A percentile compares a stretch with the other conserved stretches of the same genome.
Evolutionary conservation across 441 rosid genomes (phyloP).

Genomic region (Viola pubescens): DNA sequence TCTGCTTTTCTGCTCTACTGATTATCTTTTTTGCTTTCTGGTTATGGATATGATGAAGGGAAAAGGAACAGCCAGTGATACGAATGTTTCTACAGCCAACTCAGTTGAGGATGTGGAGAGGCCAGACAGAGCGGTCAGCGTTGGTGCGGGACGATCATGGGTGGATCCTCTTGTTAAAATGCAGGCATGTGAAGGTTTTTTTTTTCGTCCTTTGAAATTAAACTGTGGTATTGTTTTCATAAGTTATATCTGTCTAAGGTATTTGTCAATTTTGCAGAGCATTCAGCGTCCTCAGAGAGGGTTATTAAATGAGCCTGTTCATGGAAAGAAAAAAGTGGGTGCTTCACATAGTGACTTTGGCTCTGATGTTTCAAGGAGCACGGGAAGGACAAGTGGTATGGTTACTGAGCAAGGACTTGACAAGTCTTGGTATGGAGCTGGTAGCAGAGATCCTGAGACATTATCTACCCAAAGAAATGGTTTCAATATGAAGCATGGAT

Average conservation of each 20-base stretch:
- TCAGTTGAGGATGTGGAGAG: constrained; percentile 50
- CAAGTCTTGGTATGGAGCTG: constrained; percentile 51
- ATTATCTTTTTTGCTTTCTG: constrained; percentile 8
- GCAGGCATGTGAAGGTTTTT: constrained; percentile 35
- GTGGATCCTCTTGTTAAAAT: constrained; percentile 48
- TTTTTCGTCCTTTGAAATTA: constrained; percentile 3
- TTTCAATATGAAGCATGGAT: constrained; percentile 42
- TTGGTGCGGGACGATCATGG: constrained; percentile 37
- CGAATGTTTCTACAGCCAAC: constrained; percentile 37
- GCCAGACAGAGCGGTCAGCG: constrained; percentile 43
- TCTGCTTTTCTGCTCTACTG: neutral
- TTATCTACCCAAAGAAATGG: constrained; percentile 60
- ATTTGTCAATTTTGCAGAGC: constrained; percentile 25
- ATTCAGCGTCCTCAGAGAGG: constrained; percentile 51
- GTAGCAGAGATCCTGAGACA: constrained; percentile 42
- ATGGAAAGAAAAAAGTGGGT: constrained; percentile 46
- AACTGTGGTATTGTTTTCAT: neutral
- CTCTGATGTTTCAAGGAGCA: constrained; percentile 50
- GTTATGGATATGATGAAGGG: constrained; percentile 32
- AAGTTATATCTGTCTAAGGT: constrained; percentile 12
- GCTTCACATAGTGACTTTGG: constrained; percentile 41
- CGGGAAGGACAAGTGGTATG: constrained; percentile 54
- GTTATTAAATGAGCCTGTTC: constrained; percentile 39
- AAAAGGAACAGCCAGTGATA: constrained; percentile 48
- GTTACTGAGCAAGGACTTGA: constrained; percentile 47